Conservation (phyloP, 441 rosid species). For the Populus tomentosa region DNA sequence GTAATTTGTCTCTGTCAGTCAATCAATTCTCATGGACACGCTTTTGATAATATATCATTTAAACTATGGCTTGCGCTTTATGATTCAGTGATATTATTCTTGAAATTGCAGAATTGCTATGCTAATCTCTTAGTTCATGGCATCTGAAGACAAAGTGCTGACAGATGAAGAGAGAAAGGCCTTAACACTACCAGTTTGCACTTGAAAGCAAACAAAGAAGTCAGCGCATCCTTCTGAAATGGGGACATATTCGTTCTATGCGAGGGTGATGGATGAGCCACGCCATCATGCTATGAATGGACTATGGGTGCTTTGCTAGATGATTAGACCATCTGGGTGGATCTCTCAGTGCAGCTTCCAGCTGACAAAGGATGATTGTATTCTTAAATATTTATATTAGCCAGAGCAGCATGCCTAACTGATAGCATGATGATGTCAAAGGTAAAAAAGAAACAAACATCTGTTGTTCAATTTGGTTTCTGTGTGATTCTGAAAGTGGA, state of each 20-base stretch:
- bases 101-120: neutral
- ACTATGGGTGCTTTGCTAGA: neutral
- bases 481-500: neutral
- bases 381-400: neutral
- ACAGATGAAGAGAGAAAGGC: neutral
- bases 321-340: neutral
- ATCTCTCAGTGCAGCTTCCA: slow-evolving; percentile 4
- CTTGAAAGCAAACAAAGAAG: neutral
- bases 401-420: neutral
- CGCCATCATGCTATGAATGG: neutral
- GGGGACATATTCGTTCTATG: neutral
- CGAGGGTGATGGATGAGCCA: neutral
- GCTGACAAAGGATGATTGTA: neutral
- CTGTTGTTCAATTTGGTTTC: neutral
- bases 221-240: neutral
- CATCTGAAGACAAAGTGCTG: neutral
- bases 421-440: neutral
- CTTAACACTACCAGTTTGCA: neutral
- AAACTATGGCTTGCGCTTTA: neutral
- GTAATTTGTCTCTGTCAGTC: neutral
- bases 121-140: neutral
- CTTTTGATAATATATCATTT: neutral
- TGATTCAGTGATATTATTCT: neutral
- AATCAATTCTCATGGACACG: neutral
- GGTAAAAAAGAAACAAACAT: neutral